Conservation (phyloP, 1,284 basidiomycete genomes). For the Fistulinella cinereoalba region DNA sequence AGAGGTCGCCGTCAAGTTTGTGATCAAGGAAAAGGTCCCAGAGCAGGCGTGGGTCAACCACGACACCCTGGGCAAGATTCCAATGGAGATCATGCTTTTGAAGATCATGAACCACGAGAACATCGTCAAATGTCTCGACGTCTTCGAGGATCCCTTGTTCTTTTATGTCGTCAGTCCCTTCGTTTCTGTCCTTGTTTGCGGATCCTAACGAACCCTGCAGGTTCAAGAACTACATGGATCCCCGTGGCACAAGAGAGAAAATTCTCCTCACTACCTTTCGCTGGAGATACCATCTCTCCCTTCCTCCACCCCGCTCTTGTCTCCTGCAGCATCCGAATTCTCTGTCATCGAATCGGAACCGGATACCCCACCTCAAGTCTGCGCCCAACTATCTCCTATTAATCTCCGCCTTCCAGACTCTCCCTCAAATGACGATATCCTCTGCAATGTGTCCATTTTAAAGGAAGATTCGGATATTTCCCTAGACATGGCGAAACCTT, state of each 20-base stretch:
- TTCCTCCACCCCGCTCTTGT: slow-evolving; percentile 53
- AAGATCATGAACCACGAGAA: slow-evolving; percentile 73
- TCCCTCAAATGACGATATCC: slow-evolving; percentile 7
- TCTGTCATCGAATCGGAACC: slow-evolving; percentile 44
- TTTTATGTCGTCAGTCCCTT: slow-evolving; percentile 74
- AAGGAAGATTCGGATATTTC: slow-evolving; percentile 11
- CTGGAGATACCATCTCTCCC: slow-evolving; percentile 33
- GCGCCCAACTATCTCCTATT: slow-evolving; percentile 22
- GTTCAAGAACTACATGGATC: slow-evolving; percentile 90
- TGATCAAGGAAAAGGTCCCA: slow-evolving; percentile 82
- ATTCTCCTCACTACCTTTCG: slow-evolving; percentile 17
- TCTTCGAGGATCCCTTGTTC: slow-evolving; percentile 80
- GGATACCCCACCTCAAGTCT: slow-evolving; percentile 41
- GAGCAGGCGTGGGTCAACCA: slow-evolving; percentile 78
- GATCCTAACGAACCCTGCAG: slow-evolving; percentile 37
- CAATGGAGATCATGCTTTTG: slow-evolving; percentile 80
- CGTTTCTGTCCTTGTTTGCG: slow-evolving; percentile 2
- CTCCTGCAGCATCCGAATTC: slow-evolving; percentile 50
- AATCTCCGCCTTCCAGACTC: slow-evolving; percentile 22
- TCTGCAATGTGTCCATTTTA: slow-evolving; percentile 8
- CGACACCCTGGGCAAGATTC: slow-evolving; percentile 57
- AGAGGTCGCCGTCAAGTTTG: slow-evolving; percentile 93
- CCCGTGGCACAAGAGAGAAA: slow-evolving; percentile 63
- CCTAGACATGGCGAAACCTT: slow-evolving; percentile 38
- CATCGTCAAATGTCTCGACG: slow-evolving; percentile 78